Conservation (phyloP, 306 rosid species). For the Canavalia ensiformis region DNA sequence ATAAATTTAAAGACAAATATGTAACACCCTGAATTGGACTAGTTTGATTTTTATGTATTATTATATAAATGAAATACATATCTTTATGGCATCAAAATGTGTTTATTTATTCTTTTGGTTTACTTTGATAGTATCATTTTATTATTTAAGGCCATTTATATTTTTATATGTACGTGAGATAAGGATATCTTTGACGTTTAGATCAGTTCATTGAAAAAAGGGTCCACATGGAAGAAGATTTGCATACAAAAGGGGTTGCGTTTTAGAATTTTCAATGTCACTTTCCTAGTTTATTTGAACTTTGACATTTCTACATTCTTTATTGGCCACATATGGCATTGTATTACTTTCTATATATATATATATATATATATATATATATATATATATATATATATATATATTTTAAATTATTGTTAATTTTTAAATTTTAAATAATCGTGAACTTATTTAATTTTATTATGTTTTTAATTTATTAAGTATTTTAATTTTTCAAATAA, state of each 20-base stretch:
- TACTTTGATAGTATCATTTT: slow-evolving; percentile 10
- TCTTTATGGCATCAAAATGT: not conserved
- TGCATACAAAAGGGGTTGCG: not conserved
- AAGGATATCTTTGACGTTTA: slow-evolving; percentile 33
- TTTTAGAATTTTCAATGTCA: slow-evolving; percentile 17
- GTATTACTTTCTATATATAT: not conserved
- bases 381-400: not conserved
- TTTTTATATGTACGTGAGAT: slow-evolving; percentile 1
- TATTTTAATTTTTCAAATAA: not conserved
- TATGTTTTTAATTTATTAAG: not conserved
- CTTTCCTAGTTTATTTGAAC: not conserved
- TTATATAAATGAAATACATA: not conserved
- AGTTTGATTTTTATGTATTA: no score
- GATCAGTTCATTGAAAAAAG: slow-evolving; percentile 4
- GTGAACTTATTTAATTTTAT: not conserved
- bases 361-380: not conserved
- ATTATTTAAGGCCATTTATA: not conserved
- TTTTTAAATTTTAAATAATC: no score
- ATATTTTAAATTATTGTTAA: no score
- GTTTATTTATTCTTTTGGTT: not conserved
- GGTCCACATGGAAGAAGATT: not conserved
- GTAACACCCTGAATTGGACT: no score
- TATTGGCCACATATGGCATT: not conserved
- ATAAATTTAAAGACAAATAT: not conserved
- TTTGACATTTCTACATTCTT: slow-evolving; percentile 1